phyloP scores from a whole-genome alignment of 169 alveolate genomes.

The Plasmodium cynomolgi region DNA sequence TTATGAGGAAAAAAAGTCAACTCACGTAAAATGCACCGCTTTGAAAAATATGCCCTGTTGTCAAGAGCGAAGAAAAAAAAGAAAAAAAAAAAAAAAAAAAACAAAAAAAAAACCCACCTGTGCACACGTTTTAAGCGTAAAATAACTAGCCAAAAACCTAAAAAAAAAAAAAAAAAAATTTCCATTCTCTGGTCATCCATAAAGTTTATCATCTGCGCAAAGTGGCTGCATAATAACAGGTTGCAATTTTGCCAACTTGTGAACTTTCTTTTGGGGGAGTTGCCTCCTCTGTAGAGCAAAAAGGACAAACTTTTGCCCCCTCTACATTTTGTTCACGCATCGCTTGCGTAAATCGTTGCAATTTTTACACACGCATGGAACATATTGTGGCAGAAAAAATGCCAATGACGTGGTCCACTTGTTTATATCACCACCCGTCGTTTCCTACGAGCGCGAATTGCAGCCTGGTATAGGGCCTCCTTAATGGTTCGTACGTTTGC shows the following conservation, averaged over 20 bases:
- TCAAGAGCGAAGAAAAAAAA: neutral
- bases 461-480: neutral
- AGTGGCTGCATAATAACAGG: neutral
- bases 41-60: neutral
- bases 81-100: slow-evolving; percentile 2
- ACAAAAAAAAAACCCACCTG: neutral
- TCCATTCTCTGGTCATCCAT: neutral
- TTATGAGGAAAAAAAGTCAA: neutral
- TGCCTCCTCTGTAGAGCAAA: neutral
- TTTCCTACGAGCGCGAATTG: neutral
- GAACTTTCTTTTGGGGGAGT: neutral
- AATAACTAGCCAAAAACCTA: too few relatives aligned
- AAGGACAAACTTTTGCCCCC: neutral
- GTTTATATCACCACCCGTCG: neutral
- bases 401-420: neutral
- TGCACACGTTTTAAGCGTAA: neutral
- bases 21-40: neutral
- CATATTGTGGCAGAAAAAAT: neutral
- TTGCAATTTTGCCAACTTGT: neutral
- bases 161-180: neutral
- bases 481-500: neutral
- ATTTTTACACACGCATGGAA: neutral
- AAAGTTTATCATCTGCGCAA: neutral
- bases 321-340: neutral
- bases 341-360: neutral